Percentiles rank a stretch among this genome's conserved stretches.
Evolutionary conservation across 2,329 filamentous ascomycete species (phyloP).

Genomic region (Trichoderma semiorbis): DNA sequence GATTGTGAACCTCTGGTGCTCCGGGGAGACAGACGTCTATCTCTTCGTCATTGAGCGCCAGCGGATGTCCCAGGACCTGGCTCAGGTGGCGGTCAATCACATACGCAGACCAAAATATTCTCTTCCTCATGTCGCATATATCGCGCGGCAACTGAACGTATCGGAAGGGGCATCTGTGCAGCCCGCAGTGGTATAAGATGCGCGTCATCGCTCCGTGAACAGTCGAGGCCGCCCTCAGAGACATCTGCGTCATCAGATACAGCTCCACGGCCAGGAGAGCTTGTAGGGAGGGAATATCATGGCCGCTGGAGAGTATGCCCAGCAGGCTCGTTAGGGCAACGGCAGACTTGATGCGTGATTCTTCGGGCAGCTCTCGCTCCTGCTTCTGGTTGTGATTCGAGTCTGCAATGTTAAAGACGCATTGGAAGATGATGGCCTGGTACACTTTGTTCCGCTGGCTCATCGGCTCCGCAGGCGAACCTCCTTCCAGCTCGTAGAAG

Average conservation of each 20-base stretch:
- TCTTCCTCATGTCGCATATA: slow-evolving; percentile 15
- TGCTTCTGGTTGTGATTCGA: slow-evolving; percentile 13
- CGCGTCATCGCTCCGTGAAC: slow-evolving; percentile 12
- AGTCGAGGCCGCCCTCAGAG: slow-evolving; percentile 9
- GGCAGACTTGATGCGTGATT: slow-evolving; percentile 8
- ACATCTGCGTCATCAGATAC: slow-evolving; percentile 16
- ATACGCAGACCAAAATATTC: slow-evolving; percentile 14
- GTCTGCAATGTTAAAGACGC: slow-evolving; percentile 13
- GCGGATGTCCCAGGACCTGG: slow-evolving; percentile 4
- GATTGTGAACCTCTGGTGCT: slow-evolving; percentile 2
- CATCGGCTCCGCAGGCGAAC: neutral
- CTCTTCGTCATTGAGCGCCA: slow-evolving; percentile 10
- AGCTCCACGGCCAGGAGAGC: slow-evolving; percentile 13
- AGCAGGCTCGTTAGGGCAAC: slow-evolving; percentile 6
- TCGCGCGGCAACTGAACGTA: slow-evolving; percentile 11
- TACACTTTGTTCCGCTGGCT: slow-evolving; percentile 13
- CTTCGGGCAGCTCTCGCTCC: slow-evolving; percentile 6
- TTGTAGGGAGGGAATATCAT: slow-evolving; percentile 11
- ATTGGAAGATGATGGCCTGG: slow-evolving; percentile 15
- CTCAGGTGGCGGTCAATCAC: slow-evolving; percentile 14
- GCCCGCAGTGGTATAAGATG: slow-evolving; percentile 12
- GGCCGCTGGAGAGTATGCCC: slow-evolving; percentile 11
- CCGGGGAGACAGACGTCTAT: slow-evolving; percentile 10
- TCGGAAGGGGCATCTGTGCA: slow-evolving; percentile 13
- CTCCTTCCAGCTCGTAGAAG: neutral